Evolutionary conservation across 306 rosid genomes (phyloP).

Genomic region (Castanea mollissima): DNA sequence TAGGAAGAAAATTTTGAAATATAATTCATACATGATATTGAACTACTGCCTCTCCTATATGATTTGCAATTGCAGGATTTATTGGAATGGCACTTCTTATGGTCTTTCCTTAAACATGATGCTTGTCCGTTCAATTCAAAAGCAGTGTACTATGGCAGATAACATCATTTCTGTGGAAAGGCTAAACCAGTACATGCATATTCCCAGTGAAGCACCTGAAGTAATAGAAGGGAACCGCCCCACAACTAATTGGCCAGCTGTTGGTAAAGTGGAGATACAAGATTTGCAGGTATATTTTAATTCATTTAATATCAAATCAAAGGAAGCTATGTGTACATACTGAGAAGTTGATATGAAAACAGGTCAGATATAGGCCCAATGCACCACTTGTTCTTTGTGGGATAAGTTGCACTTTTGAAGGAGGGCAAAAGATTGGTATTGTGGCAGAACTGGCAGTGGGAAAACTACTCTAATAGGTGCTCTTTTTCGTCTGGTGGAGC

Average conservation of each 20-base stretch:
- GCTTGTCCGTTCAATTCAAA: slow-evolving; percentile 56
- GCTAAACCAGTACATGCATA: slow-evolving; percentile 65
- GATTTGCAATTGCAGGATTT: slow-evolving; percentile 46
- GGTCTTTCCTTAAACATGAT: slow-evolving; percentile 64
- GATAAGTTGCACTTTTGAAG: slow-evolving; percentile 53
- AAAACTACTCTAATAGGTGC: slow-evolving; percentile 66
- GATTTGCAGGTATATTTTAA: slow-evolving; percentile 47
- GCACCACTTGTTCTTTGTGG: slow-evolving; percentile 54
- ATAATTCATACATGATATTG: not conserved
- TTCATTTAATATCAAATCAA: not conserved
- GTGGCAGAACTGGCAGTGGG: slow-evolving; percentile 60
- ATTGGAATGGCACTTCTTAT: slow-evolving; percentile 86
- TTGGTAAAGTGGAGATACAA: slow-evolving; percentile 63
- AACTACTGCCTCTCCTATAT: not conserved
- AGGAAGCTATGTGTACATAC: not conserved
- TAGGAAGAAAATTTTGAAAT: not conserved
- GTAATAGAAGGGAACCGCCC: slow-evolving; percentile 60
- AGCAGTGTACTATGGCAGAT: slow-evolving; percentile 68
- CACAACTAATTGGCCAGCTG: slow-evolving; percentile 57
- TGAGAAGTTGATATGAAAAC: slow-evolving; percentile 2
- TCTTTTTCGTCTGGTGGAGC: slow-evolving; percentile 72
- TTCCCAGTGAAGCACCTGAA: slow-evolving; percentile 78
- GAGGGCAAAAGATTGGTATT: slow-evolving; percentile 60
- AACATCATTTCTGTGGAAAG: slow-evolving; percentile 77
- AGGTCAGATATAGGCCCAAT: slow-evolving; percentile 46